Conservation (phyloP, 2,329 filamentous ascomycete species). For the Trichoderma endophyticum region DNA sequence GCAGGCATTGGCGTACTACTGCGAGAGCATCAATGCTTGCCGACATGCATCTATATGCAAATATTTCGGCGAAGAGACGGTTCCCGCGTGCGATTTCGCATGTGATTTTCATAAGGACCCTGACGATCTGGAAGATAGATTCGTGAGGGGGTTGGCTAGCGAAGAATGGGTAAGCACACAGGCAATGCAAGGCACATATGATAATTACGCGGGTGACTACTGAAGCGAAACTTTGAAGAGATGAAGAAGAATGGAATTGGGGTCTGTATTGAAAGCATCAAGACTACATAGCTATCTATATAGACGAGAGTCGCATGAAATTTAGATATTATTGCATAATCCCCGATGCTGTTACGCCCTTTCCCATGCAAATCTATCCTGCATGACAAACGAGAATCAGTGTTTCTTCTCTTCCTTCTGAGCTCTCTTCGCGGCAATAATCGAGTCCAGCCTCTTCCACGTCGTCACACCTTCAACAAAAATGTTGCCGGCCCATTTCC, state of each 20-base stretch:
- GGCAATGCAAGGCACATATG: slow-evolving; percentile 55
- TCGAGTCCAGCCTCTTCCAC: slow-evolving; percentile 50
- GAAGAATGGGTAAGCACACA: slow-evolving; percentile 65
- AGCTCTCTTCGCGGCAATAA: slow-evolving; percentile 43
- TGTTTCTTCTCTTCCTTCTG: slow-evolving; percentile 41
- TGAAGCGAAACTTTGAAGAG: background rate
- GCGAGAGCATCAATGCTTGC: slow-evolving; percentile 71
- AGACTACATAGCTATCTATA: background rate
- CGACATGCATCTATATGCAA: slow-evolving; percentile 71
- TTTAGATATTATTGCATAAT: background rate
- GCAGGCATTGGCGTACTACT: slow-evolving; percentile 70
- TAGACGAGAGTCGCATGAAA: background rate
- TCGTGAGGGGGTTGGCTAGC: slow-evolving; percentile 53
- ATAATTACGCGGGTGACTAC: slow-evolving; percentile 47
- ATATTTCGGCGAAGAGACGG: slow-evolving; percentile 69
- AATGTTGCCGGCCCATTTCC: slow-evolving; percentile 50
- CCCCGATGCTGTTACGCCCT: background rate
- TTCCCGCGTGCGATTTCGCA: slow-evolving; percentile 65
- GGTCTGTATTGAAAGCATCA: background rate
- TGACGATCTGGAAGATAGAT: slow-evolving; percentile 54
- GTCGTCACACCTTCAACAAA: slow-evolving; percentile 53
- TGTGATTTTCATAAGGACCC: slow-evolving; percentile 76
- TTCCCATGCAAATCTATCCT: no score
- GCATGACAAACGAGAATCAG: slow-evolving; percentile 22
- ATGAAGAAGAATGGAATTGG: background rate